phyloP scores from a whole-genome alignment of 1,139 yeast genomes.

The Yamadazyma aaseri region DNA sequence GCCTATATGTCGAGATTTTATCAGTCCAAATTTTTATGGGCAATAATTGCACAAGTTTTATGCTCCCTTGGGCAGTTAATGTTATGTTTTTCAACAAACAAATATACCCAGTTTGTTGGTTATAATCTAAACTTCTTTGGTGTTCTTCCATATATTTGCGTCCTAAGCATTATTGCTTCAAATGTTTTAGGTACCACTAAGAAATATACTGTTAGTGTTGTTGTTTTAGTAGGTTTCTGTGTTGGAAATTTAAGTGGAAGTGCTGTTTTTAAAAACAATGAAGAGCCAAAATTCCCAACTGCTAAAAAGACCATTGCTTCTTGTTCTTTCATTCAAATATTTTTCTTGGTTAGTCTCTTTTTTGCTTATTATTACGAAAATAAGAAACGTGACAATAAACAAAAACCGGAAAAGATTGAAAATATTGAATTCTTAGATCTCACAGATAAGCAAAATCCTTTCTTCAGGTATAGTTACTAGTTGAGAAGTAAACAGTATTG shows the following conservation, averaged over 20 bases:
- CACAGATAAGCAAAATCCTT: constrained; percentile 65
- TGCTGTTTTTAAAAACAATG: constrained; percentile 53
- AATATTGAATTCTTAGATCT: constrained; percentile 57
- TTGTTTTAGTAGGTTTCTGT: constrained; percentile 60
- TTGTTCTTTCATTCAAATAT: constrained; percentile 24
- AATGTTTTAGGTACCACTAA: constrained; percentile 74
- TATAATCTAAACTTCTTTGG: constrained; percentile 22
- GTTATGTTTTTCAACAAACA: constrained; percentile 43
- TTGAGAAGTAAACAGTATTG: too few species aligned
- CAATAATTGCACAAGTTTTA: constrained; percentile 36
- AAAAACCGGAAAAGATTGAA: constrained; percentile 6
- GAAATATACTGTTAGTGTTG: constrained; percentile 57
- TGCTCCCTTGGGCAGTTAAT: constrained; percentile 40
- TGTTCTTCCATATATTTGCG: constrained; percentile 46
- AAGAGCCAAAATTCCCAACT: constrained; percentile 52
- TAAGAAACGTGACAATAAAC: constrained; percentile 23
- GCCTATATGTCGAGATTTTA: constrained; percentile 21
- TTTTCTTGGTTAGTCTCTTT: constrained; percentile 22
- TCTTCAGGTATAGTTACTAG: constrained; percentile 62
- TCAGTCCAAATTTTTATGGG: constrained; percentile 40
- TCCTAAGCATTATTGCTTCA: constrained; percentile 46
- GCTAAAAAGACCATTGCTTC: constrained; percentile 42
- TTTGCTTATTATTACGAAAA: constrained; percentile 29
- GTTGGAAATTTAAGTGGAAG: constrained; percentile 73
- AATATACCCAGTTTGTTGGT: constrained; percentile 43